Percentiles rank a stretch among this genome's conserved stretches.
Conservation (phyloP, 176 grass and related monocot species). For the Oryza punctata region DNA sequence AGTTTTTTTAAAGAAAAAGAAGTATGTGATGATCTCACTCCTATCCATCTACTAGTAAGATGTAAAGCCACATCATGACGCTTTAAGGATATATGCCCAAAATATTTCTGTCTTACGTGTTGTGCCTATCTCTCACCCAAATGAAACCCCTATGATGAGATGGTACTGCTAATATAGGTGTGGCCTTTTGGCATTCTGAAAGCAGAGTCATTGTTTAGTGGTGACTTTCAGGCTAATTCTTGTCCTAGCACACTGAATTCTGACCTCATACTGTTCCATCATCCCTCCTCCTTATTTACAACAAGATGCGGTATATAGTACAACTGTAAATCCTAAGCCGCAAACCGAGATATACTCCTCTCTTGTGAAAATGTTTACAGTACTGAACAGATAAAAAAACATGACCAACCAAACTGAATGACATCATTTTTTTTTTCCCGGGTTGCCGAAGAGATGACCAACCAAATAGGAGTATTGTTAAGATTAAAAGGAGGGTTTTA, state of each 20-base stretch:
- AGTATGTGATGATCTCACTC: background rate
- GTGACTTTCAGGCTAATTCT: constrained; percentile 5
- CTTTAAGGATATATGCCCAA: background rate
- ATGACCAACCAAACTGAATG: background rate
- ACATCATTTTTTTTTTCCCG: background rate
- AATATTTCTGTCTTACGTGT: background rate
- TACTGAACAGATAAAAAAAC: background rate
- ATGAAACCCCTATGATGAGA: background rate
- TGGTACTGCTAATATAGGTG: background rate
- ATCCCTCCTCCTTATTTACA: background rate
- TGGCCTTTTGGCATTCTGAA: background rate
- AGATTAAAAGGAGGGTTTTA: no score
- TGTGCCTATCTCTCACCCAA: background rate
- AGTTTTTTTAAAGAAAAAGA: no score
- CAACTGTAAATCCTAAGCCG: background rate
- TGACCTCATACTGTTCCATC: background rate
- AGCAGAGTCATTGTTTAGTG: background rate
- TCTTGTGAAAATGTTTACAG: background rate
- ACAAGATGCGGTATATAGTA: background rate
- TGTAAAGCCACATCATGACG: background rate
- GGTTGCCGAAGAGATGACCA: no score
- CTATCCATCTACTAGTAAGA: constrained; percentile 16
- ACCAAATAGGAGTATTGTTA: no score
- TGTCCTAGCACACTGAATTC: background rate
- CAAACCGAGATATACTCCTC: background rate